Evolutionary conservation across 2,329 filamentous ascomycete species (phyloP).

Genomic region (Kalmusia sp.): DNA sequence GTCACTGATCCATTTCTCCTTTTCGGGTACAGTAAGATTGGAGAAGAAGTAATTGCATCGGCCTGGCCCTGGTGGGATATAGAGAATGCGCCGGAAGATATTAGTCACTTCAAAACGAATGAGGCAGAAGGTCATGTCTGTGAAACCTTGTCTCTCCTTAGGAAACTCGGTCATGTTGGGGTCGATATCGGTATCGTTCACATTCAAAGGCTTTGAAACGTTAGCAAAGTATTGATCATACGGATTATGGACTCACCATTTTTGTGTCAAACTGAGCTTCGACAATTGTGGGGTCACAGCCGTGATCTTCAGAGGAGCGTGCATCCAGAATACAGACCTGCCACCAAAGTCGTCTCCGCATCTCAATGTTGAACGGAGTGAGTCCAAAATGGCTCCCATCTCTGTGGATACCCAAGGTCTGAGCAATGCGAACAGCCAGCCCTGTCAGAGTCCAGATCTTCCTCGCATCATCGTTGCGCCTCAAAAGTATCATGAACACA

Average conservation of each 20-base stretch:
- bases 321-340: conserved; percentile 65
- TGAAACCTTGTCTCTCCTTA: conserved; percentile 58
- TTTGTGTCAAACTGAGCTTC: conserved; percentile 67
- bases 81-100: conserved; percentile 55
- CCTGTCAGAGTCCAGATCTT: conserved; percentile 67
- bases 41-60: conserved; percentile 52
- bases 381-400: conserved; percentile 64
- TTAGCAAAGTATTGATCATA: conserved; percentile 9
- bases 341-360: conserved; percentile 67
- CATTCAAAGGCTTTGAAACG: conserved; percentile 56
- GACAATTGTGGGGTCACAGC: conserved; percentile 66
- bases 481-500: conserved; percentile 65
- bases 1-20: conserved; percentile 59
- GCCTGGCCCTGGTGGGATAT: conserved; percentile 51
- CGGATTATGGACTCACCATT: conserved; percentile 39
- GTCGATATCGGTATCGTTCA: conserved; percentile 61
- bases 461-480: conserved; percentile 58
- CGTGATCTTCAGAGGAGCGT: conserved; percentile 68
- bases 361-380: conserved; percentile 66
- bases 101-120: conserved; percentile 61
- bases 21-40: conserved; percentile 54
- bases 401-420: conserved; percentile 66
- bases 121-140: conserved; percentile 64
- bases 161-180: conserved; percentile 59
- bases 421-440: conserved; percentile 64